Conservation (phyloP, 140 eudicot species). For the Flaveria floridana region DNA sequence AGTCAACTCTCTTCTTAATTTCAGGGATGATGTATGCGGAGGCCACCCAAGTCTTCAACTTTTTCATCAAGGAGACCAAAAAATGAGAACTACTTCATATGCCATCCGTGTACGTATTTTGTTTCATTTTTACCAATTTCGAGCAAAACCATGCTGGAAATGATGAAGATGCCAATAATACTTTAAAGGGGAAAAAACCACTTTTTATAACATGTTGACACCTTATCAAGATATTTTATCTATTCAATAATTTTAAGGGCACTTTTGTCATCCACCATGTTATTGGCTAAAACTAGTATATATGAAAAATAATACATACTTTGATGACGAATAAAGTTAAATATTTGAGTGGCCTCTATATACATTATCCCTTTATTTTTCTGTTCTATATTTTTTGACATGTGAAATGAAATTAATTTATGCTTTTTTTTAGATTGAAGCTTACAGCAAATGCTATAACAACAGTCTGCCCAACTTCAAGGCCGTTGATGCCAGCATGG, state of each 20-base stretch:
- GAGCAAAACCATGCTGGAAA: neutral
- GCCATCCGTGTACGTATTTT: neutral
- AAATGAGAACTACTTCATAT: neutral
- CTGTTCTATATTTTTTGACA: constrained; percentile 17
- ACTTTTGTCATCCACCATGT: neutral
- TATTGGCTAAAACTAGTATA: constrained; percentile 1
- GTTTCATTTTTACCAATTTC: neutral
- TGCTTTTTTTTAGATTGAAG: constrained; percentile 21
- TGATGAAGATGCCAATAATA: neutral
- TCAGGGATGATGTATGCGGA: neutral
- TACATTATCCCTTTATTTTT: neutral
- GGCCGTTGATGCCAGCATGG: constrained; percentile 98
- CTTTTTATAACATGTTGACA: constrained; percentile 2
- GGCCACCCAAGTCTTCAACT: neutral
- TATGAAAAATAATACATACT: neutral
- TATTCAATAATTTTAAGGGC: neutral
- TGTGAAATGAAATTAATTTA: neutral
- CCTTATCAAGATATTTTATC: neutral
- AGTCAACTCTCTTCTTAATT: constrained; percentile 23
- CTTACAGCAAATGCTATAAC: constrained; percentile 92
- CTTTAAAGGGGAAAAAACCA: neutral
- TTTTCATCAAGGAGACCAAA: neutral
- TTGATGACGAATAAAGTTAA: neutral
- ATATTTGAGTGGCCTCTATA: neutral
- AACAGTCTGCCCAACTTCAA: constrained; percentile 98